phyloP scores from a whole-genome alignment of 257 asterid genomes.

The Salvia hispanica region DNA sequence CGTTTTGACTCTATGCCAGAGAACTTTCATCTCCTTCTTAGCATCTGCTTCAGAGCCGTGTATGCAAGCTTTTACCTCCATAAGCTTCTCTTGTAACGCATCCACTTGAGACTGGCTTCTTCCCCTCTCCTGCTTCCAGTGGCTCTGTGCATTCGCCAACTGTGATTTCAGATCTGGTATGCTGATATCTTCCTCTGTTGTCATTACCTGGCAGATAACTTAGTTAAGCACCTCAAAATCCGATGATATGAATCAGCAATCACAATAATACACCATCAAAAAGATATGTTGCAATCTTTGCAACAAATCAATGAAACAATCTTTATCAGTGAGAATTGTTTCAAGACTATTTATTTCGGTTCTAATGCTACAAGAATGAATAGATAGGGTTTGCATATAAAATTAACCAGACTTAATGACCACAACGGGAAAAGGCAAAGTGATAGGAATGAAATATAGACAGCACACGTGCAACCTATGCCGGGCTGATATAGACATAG shows the following conservation, averaged over 20 bases:
- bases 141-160: conserved; percentile 45
- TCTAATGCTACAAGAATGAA: conserved; percentile 9
- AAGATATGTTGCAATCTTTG: background rate
- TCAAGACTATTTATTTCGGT: background rate
- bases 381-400: background rate
- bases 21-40: conserved; percentile 67
- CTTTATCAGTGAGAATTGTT: conserved; percentile 1
- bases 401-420: background rate
- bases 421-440: background rate
- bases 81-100: conserved; percentile 67
- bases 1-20: conserved; percentile 86
- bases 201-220: conserved; percentile 55
- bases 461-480: conserved; percentile 8
- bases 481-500: background rate
- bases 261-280: conserved; percentile 8
- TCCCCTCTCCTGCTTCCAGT: conserved; percentile 76
- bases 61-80: conserved; percentile 56
- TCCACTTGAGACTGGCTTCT: conserved; percentile 66
- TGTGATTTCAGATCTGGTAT: conserved; percentile 48
- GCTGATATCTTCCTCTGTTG: conserved; percentile 50
- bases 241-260: conserved; percentile 16
- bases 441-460: background rate
- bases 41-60: conserved; percentile 65
- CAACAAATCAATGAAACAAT: background rate
- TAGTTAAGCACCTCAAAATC: conserved; percentile 26